Evolutionary conservation across 176 grass and related monocot species (phyloP).

Genomic region (Puya raimondii): DNA sequence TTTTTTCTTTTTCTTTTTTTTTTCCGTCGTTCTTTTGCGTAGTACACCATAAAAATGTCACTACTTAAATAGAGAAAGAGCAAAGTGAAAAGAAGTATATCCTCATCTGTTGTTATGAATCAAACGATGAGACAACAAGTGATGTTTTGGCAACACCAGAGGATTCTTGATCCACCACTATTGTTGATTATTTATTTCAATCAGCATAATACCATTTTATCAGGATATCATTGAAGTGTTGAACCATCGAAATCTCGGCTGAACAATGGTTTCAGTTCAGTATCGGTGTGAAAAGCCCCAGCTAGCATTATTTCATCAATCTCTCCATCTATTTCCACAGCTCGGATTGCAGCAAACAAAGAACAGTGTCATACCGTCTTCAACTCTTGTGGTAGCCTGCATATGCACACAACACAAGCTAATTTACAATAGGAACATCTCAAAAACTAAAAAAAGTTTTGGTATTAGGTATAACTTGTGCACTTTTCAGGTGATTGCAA

Average conservation of each 20-base stretch:
- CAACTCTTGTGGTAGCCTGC: conserved; percentile 56
- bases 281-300: not conserved
- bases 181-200: too few relatives aligned
- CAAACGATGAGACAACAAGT: too few relatives aligned
- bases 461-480: not conserved
- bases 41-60: not conserved
- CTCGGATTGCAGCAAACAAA: conserved; percentile 83
- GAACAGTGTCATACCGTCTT: conserved; percentile 74
- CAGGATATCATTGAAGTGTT: too few relatives aligned
- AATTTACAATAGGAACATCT: not conserved
- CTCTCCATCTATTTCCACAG: conserved; percentile 79
- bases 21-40: too few relatives aligned
- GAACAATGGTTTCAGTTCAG: not conserved
- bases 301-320: conserved; percentile 32
- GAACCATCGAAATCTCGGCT: not conserved
- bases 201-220: too few relatives aligned
- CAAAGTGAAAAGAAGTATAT: not conserved
- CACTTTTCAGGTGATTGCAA: too few relatives aligned
- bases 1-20: too few relatives aligned
- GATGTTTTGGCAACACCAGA: too few relatives aligned
- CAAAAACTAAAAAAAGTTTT: not conserved
- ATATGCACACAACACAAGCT: conserved; percentile 1
- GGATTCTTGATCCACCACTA: too few relatives aligned
- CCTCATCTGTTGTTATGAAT: not conserved
- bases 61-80: not conserved